phyloP scores from a whole-genome alignment of 1,284 basidiomycete genomes.

The Porphyrellus sp. region DNA sequence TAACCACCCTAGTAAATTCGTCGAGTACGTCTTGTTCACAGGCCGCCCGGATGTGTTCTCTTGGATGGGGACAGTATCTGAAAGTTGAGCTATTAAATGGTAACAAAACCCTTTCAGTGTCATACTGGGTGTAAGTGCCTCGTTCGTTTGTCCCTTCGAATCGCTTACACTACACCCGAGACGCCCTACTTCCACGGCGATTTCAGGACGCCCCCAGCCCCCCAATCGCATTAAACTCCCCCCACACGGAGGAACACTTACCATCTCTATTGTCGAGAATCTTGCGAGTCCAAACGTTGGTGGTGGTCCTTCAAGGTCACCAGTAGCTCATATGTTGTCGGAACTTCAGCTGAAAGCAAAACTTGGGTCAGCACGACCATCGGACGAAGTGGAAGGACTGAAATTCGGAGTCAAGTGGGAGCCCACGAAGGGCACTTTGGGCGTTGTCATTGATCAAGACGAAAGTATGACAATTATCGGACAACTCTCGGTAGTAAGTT shows the following conservation, averaged over 20 bases:
- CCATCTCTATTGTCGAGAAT: conserved; percentile 46
- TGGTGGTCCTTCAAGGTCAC: conserved; percentile 44
- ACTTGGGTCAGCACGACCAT: conserved; percentile 49
- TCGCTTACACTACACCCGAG: conserved; percentile 31
- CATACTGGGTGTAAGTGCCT: conserved; percentile 71
- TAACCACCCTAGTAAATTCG: background rate
- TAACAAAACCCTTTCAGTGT: conserved; percentile 60
- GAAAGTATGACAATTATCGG: conserved; percentile 40
- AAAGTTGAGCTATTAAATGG: conserved; percentile 60
- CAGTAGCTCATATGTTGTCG: conserved; percentile 53
- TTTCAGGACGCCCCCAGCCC: conserved; percentile 34
- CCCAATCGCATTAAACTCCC: conserved; percentile 48
- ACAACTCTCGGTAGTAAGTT: conserved; percentile 47
- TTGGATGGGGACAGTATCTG: conserved; percentile 75
- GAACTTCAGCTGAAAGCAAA: conserved; percentile 63
- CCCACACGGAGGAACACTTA: conserved; percentile 52
- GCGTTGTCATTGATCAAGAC: conserved; percentile 46
- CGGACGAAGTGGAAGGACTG: conserved; percentile 68
- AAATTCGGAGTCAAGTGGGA: conserved; percentile 63
- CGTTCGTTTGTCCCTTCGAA: background rate
- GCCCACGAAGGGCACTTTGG: conserved; percentile 57
- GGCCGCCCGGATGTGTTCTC: conserved; percentile 68
- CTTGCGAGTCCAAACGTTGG: conserved; percentile 38
- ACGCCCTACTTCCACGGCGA: conserved; percentile 42
- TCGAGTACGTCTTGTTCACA: conserved; percentile 28